phyloP scores from a whole-genome alignment of 257 asterid genomes.

The Cinchona pubescens region DNA sequence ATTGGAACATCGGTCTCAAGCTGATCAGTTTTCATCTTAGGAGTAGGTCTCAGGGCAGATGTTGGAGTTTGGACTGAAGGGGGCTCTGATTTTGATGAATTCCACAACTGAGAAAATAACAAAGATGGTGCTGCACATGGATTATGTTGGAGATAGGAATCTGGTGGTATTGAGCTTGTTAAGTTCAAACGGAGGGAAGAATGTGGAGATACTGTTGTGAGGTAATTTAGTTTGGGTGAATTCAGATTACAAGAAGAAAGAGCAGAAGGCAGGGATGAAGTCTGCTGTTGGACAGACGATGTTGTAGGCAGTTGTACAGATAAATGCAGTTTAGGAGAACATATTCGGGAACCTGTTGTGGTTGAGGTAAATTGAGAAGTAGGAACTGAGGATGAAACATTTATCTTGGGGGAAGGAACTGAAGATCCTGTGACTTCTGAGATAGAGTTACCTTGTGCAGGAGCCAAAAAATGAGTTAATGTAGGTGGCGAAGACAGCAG shows the following conservation, averaged over 20 bases:
- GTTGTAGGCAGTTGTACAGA: conserved; percentile 2
- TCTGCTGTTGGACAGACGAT: background rate
- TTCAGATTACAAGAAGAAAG: conserved; percentile 12
- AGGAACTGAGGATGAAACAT: conserved; percentile 11
- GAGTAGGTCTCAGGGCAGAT: conserved; percentile 9
- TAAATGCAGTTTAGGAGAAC: conserved; percentile 12
- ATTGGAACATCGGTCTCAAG: conserved; percentile 14
- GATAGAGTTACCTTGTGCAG: conserved; percentile 3
- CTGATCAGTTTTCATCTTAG: conserved; percentile 8
- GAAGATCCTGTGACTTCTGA: conserved; percentile 27
- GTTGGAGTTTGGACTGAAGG: conserved; percentile 39
- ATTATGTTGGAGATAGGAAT: conserved; percentile 13
- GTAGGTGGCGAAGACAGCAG: conserved; percentile 17
- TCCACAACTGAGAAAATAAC: background rate
- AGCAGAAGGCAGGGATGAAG: conserved; percentile 4
- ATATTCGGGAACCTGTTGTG: background rate
- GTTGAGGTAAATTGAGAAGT: conserved; percentile 5
- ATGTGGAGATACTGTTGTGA: conserved; percentile 16
- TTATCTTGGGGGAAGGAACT: conserved; percentile 17
- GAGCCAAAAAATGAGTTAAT: background rate
- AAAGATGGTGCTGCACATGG: conserved; percentile 2
- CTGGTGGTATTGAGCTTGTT: conserved; percentile 8
- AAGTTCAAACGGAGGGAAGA: conserved; percentile 19
- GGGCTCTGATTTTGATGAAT: conserved; percentile 19
- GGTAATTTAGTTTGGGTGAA: background rate